Evolutionary conservation across 2,329 filamentous ascomycete genomes (phyloP).

Genomic region (Verticillium longisporum): DNA sequence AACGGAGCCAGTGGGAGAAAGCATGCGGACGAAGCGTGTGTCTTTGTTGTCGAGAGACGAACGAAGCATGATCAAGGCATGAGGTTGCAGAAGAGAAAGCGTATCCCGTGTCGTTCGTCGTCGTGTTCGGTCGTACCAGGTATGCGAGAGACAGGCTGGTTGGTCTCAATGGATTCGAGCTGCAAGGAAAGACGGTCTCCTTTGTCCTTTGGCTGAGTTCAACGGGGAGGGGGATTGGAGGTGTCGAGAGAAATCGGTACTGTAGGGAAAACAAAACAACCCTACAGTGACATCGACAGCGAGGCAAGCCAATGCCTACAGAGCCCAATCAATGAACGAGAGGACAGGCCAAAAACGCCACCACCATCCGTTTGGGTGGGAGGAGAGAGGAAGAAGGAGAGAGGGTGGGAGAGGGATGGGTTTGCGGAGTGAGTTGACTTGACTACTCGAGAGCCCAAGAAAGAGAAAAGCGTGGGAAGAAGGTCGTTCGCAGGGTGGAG

Average conservation of each 20-base stretch:
- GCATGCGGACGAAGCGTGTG: slow-evolving; percentile 11
- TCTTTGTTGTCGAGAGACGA: slow-evolving; percentile 8
- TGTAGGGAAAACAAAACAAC: neutral
- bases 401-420: neutral
- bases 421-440: neutral
- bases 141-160: neutral
- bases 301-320: neutral
- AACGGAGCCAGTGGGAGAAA: slow-evolving; percentile 5
- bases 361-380: neutral
- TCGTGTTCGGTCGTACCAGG: neutral
- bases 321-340: neutral
- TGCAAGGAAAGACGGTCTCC: neutral
- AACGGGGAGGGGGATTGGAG: neutral
- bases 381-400: neutral
- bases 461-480: neutral
- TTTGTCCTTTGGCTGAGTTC: neutral
- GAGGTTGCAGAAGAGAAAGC: slow-evolving; percentile 3
- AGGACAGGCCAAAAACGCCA: neutral
- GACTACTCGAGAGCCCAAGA: neutral
- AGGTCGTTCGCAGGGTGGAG: neutral
- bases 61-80: slow-evolving; percentile 14
- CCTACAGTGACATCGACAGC: neutral
- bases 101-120: neutral
- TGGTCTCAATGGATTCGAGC: neutral
- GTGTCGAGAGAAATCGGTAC: neutral